These are phyloP conservation scores for Citrullus amarus DNA, from an alignment of 306 rosid species.

Conservation along the genomic window DNA sequence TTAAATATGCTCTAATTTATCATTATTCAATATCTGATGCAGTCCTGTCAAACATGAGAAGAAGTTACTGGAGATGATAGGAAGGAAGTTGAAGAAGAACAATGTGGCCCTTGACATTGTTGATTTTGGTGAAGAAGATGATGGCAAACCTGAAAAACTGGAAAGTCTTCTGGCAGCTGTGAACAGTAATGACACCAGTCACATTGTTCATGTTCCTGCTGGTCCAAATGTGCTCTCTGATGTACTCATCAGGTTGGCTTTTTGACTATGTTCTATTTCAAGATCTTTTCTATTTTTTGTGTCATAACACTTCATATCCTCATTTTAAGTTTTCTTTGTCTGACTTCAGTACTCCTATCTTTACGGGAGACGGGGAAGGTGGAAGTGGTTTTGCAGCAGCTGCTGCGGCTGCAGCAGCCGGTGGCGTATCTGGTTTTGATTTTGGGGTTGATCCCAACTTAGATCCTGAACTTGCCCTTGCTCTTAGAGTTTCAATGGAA, in stretches of 20 bases:
- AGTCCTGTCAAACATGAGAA: conserved; percentile 73
- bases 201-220: conserved; percentile 45
- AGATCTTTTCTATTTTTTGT: background rate
- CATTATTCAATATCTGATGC: conserved; percentile 13
- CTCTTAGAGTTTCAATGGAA: conserved; percentile 99
- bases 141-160: conserved; percentile 71
- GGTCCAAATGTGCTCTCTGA: conserved; percentile 53
- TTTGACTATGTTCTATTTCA: background rate
- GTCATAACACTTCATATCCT: background rate
- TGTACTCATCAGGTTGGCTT: conserved; percentile 49
- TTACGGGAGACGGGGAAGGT: conserved; percentile 97
- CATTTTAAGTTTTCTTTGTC: background rate
- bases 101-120: conserved; percentile 86
- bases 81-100: conserved; percentile 81
- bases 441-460: conserved; percentile 98
- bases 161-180: conserved; percentile 75
- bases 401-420: conserved; percentile 84
- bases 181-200: conserved; percentile 71
- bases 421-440: conserved; percentile 86
- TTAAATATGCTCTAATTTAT: background rate
- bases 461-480: conserved; percentile 98
- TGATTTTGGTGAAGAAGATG: conserved; percentile 87
- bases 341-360: conserved; percentile 74
- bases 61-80: conserved; percentile 70
- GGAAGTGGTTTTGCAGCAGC: conserved; percentile 94